Evolutionary conservation across 2,329 filamentous ascomycete genomes (phyloP).

Genomic region (Aspergillus sp.): DNA sequence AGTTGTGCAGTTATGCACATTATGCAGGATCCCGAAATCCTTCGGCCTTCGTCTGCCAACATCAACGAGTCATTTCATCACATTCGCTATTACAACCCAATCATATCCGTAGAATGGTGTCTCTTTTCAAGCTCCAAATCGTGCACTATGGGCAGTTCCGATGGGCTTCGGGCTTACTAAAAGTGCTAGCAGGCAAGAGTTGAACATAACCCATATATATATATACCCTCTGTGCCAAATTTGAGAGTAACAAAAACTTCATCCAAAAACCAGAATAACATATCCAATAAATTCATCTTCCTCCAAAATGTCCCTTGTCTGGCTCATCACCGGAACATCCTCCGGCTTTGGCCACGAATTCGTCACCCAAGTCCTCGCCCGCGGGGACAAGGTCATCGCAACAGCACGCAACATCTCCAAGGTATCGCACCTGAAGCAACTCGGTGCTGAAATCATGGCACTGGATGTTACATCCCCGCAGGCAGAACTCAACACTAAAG

Average conservation of each 20-base stretch:
- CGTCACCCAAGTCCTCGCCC: constrained; percentile 23
- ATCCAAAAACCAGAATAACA: too few species aligned
- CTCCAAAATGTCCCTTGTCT: constrained; percentile 23
- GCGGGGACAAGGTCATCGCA: constrained; percentile 37
- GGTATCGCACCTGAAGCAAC: constrained; percentile 25
- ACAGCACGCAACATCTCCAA: constrained; percentile 31
- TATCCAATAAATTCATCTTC: too few species aligned
- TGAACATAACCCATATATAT: too few species aligned
- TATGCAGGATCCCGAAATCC: neutral
- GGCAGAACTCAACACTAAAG: constrained; percentile 18
- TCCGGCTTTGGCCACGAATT: constrained; percentile 35
- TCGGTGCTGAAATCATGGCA: constrained; percentile 24
- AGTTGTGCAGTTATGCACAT: neutral
- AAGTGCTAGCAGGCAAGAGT: too few species aligned
- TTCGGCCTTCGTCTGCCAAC: neutral
- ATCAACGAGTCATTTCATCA: neutral
- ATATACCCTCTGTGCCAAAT: too few species aligned
- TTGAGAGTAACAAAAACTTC: too few species aligned
- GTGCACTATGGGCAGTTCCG: neutral
- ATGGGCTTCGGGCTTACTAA: neutral
- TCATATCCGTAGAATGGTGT: neutral
- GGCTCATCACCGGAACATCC: constrained; percentile 38
- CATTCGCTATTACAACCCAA: neutral
- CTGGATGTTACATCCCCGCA: constrained; percentile 26
- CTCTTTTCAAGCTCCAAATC: too few species aligned